Percentiles rank a stretch among this genome's conserved stretches.
Evolutionary conservation across 495 filamentous ascomycete species (phyloP).

Genomic region (Penicillium angulare): DNA sequence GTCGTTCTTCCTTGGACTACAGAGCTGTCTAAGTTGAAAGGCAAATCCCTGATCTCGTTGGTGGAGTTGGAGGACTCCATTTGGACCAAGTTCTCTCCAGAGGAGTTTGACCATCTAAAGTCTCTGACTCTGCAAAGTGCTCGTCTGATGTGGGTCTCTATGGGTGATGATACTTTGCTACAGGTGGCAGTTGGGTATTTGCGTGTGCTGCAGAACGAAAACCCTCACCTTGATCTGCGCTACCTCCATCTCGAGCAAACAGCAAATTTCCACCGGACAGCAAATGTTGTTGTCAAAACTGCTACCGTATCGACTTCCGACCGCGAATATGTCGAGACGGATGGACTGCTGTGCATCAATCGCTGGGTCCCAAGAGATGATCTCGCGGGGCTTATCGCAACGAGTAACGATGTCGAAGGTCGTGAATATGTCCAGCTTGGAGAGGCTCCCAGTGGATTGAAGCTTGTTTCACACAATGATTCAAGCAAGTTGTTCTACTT

Average conservation of each 20-base stretch:
- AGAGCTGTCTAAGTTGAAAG: background rate
- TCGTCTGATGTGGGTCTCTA: constrained; percentile 32
- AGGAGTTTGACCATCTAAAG: background rate
- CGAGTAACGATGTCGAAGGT: background rate
- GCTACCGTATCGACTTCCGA: background rate
- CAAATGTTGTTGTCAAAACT: background rate
- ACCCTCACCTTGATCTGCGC: constrained; percentile 3
- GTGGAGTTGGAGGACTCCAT: background rate
- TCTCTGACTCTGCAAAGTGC: constrained; percentile 18
- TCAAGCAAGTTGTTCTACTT: too few relatives aligned
- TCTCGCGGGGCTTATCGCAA: background rate
- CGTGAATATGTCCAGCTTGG: background rate
- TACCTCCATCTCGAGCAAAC: background rate
- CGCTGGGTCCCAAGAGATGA: background rate
- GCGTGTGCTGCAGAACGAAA: constrained; percentile 9
- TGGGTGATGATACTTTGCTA: constrained; percentile 4
- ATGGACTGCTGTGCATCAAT: background rate
- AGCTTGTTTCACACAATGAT: too few relatives aligned
- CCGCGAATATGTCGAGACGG: background rate
- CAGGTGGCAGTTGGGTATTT: constrained; percentile 8
- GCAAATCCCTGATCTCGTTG: background rate
- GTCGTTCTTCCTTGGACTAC: too few relatives aligned
- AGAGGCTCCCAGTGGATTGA: background rate
- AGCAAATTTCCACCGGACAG: background rate
- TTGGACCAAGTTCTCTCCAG: background rate